phyloP scores from a whole-genome alignment of 2,329 filamentous ascomycete genomes.

The Aspergillus spinulosporus region DNA sequence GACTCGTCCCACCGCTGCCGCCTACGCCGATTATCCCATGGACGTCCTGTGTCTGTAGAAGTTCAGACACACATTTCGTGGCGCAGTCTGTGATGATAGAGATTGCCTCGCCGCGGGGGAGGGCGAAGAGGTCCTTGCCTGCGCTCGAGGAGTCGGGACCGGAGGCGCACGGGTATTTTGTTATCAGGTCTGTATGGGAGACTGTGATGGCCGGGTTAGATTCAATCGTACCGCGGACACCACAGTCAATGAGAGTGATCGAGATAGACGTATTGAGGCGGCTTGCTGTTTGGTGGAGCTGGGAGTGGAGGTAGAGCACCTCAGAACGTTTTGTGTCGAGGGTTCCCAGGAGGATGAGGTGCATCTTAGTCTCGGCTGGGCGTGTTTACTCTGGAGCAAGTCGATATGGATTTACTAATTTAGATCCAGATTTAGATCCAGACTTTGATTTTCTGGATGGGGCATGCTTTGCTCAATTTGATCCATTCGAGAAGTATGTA shows the following conservation, averaged over 20 bases:
- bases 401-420: too few species aligned
- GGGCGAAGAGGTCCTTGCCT: slow-evolving; percentile 31
- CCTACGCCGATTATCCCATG: slow-evolving; percentile 62
- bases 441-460: too few species aligned
- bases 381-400: too few species aligned
- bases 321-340: slow-evolving; percentile 66
- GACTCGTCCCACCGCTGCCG: slow-evolving; percentile 63
- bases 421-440: too few species aligned
- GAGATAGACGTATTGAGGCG: slow-evolving; percentile 40
- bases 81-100: slow-evolving; percentile 56
- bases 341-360: slow-evolving; percentile 60
- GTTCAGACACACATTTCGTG: slow-evolving; percentile 41
- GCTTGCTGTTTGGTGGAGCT: slow-evolving; percentile 32
- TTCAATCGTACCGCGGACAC: slow-evolving; percentile 30
- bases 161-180: slow-evolving; percentile 6
- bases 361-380: slow-evolving; percentile 25
- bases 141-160: slow-evolving; percentile 15
- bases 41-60: slow-evolving; percentile 45
- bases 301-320: slow-evolving; percentile 53
- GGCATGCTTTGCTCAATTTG: too few species aligned
- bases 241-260: slow-evolving; percentile 31
- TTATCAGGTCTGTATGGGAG: slow-evolving; percentile 40
- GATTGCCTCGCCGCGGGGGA: slow-evolving; percentile 58
- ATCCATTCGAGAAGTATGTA: too few species aligned
- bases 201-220: slow-evolving; percentile 51